phyloP scores from a whole-genome alignment of 495 filamentous ascomycete genomes.

The Neurospora sp. region DNA sequence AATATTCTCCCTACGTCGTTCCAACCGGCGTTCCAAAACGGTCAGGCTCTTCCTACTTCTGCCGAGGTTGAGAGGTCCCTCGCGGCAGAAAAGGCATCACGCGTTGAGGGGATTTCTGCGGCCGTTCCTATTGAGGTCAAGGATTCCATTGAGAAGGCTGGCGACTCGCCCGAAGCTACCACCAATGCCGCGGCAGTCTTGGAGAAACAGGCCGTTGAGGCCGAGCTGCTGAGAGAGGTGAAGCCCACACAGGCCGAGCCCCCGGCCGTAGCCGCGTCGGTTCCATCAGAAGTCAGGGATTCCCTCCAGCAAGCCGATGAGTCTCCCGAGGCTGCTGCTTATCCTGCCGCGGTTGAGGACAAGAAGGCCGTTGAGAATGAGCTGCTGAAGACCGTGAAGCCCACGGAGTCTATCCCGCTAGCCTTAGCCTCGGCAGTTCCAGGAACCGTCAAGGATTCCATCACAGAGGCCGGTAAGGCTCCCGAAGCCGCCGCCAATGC shows the following conservation, averaged over 20 bases:
- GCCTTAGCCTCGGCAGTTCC: slow-evolving; percentile 49
- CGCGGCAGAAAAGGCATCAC: slow-evolving; percentile 11
- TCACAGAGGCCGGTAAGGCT: slow-evolving; percentile 49
- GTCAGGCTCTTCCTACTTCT: neutral
- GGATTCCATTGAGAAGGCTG: slow-evolving; percentile 57
- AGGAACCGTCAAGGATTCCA: slow-evolving; percentile 60
- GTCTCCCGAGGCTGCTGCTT: slow-evolving; percentile 61
- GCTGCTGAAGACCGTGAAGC: slow-evolving; percentile 40
- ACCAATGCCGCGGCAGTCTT: slow-evolving; percentile 55
- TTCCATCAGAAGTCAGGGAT: slow-evolving; percentile 64
- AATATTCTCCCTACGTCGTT: slow-evolving; percentile 20
- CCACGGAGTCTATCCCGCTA: slow-evolving; percentile 39
- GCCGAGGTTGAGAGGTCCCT: neutral
- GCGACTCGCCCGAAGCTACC: slow-evolving; percentile 58
- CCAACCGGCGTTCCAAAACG: neutral
- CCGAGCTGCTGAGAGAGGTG: slow-evolving; percentile 48
- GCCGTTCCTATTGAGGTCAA: slow-evolving; percentile 65
- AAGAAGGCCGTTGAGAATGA: slow-evolving; percentile 72
- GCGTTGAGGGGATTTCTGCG: slow-evolving; percentile 27
- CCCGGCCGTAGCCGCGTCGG: slow-evolving; percentile 35
- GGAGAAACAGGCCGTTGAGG: slow-evolving; percentile 69
- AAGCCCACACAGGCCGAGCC: slow-evolving; percentile 5
- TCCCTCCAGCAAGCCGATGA: slow-evolving; percentile 54
- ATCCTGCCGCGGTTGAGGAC: slow-evolving; percentile 58
- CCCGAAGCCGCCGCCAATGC: slow-evolving; percentile 65